These are phyloP conservation scores for Acer negundo DNA, from an alignment of 345 rosid species.

Conservation along the genomic window DNA sequence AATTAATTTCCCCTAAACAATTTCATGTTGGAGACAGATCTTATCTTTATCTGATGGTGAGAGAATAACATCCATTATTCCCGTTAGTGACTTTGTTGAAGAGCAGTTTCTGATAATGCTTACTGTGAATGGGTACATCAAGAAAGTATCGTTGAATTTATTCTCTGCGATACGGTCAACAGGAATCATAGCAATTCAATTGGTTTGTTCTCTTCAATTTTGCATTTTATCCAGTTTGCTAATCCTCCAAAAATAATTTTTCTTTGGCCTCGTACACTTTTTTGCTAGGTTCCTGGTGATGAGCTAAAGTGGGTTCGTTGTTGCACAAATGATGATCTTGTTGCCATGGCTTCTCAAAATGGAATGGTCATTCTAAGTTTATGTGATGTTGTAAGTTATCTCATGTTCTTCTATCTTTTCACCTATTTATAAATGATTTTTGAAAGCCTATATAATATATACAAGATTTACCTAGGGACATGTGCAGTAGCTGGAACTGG, in stretches of 20 bases:
- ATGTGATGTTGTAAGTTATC: conserved; percentile 65
- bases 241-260: background rate
- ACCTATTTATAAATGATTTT: background rate
- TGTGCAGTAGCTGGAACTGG: background rate
- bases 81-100: conserved; percentile 78
- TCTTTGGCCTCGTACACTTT: conserved; percentile 17
- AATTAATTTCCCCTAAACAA: conserved; percentile 14
- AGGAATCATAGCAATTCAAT: conserved; percentile 93
- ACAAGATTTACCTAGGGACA: background rate
- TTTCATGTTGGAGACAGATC: conserved; percentile 52
- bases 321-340: conserved; percentile 84
- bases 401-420: background rate
- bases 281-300: conserved; percentile 84
- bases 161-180: conserved; percentile 93
- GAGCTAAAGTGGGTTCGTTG: conserved; percentile 92
- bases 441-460: background rate
- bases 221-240: conserved; percentile 2
- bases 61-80: conserved; percentile 94
- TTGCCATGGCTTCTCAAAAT: conserved; percentile 95
- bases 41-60: conserved; percentile 87
- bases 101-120: conserved; percentile 93
- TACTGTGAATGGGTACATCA: conserved; percentile 92
- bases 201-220: conserved; percentile 57
- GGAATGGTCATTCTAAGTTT: conserved; percentile 90
- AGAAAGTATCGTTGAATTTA: conserved; percentile 79